Percentiles rank a stretch among this genome's conserved stretches.
Conservation (phyloP, 73 alveolate genomes). For the Breviolum minutum region DNA sequence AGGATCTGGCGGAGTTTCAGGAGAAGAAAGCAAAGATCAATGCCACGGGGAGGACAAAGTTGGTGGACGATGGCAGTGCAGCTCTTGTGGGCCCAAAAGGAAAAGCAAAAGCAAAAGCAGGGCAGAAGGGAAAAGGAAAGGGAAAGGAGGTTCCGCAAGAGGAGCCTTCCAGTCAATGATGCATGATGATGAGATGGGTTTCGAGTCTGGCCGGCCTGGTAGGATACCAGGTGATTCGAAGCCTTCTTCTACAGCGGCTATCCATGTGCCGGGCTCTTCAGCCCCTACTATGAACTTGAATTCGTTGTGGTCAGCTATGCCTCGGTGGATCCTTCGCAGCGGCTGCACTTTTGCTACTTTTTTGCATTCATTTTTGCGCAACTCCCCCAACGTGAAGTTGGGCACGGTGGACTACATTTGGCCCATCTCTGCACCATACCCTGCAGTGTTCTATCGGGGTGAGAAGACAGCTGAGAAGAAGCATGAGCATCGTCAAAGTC, state of each 20-base stretch:
- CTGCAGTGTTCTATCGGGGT: background rate
- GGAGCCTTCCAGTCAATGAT: background rate
- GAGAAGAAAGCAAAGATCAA: background rate
- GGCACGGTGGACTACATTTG: background rate
- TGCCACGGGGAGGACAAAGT: background rate
- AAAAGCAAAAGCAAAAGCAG: background rate
- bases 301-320: background rate
- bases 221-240: no score
- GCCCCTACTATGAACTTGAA: background rate
- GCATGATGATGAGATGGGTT: background rate
- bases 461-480: background rate
- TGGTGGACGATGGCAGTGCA: no score
- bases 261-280: background rate
- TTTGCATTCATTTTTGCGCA: background rate
- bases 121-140: background rate
- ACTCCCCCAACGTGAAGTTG: background rate
- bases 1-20: background rate
- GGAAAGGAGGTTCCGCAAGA: background rate
- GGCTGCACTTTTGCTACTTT: background rate
- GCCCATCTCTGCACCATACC: constrained; percentile 4
- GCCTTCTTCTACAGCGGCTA: background rate
- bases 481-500: background rate
- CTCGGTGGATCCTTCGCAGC: background rate
- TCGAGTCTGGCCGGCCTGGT: no score
- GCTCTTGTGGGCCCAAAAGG: background rate